Conservation (phyloP, 352 stramenopile species). For the Phytophthora lateralis region DNA sequence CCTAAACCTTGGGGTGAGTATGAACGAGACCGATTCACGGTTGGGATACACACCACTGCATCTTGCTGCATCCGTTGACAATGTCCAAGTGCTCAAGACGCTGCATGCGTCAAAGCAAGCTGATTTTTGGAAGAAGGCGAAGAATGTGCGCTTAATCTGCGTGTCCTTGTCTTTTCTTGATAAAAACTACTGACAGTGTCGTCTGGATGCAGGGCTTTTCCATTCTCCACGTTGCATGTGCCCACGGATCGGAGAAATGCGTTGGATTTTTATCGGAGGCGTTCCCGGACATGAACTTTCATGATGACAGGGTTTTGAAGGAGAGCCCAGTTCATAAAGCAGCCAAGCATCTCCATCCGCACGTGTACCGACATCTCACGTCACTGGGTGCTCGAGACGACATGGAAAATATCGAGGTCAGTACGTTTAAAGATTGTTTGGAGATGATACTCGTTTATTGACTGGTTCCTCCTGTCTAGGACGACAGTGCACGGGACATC, state of each 20-base stretch:
- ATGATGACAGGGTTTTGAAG: conserved; percentile 43
- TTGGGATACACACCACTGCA: conserved; percentile 70
- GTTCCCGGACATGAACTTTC: conserved; percentile 46
- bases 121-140: conserved; percentile 52
- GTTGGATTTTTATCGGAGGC: conserved; percentile 47
- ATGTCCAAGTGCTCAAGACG: conserved; percentile 54
- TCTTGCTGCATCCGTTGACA: conserved; percentile 57
- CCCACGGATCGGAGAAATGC: conserved; percentile 51
- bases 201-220: conserved; percentile 48
- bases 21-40: conserved; percentile 48
- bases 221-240: conserved; percentile 58
- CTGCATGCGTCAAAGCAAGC: conserved; percentile 46
- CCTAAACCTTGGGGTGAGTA: conserved; percentile 44
- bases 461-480: conserved; percentile 14
- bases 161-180: too few relatives aligned
- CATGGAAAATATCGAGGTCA: conserved; percentile 66
- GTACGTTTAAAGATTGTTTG: background rate
- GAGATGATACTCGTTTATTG: background rate
- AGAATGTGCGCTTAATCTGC: conserved; percentile 36
- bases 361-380: conserved; percentile 48
- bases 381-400: conserved; percentile 44
- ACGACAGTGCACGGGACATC: conserved; percentile 43
- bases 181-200: background rate
- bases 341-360: conserved; percentile 50
- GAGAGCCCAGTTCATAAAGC: conserved; percentile 71